phyloP scores from a whole-genome alignment of 2,329 filamentous ascomycete species.

The Aspergillus aculeatus region DNA sequence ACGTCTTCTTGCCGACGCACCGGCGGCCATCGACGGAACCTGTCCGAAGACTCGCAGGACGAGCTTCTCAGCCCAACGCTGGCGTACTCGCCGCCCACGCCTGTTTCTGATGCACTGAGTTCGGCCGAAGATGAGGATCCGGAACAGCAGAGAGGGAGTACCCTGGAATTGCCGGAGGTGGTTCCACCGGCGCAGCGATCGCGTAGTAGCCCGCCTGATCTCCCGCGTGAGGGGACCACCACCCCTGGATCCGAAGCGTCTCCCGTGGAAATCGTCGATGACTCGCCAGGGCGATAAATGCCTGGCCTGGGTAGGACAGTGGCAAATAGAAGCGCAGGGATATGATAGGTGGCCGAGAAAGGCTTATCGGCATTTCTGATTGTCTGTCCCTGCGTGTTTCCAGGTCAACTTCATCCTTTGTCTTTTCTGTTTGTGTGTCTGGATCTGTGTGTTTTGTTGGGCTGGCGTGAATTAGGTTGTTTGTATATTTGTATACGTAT shows the following conservation, averaged over 20 bases:
- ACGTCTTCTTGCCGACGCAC: conserved; percentile 31
- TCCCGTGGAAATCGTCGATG: not conserved
- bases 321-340: not conserved
- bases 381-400: not conserved
- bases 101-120: conserved; percentile 31
- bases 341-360: no score
- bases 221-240: conserved; percentile 15
- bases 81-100: conserved; percentile 42
- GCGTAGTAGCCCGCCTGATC: conserved; percentile 33
- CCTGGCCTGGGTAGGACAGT: not conserved
- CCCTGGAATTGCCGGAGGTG: conserved; percentile 23
- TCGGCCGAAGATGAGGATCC: conserved; percentile 18
- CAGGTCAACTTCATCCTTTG: not conserved
- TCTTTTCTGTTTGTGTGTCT: not conserved
- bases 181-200: conserved; percentile 27
- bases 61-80: conserved; percentile 31
- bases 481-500: not conserved
- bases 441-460: not conserved
- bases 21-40: conserved; percentile 28
- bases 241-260: not conserved
- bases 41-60: conserved; percentile 38
- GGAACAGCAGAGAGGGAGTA: conserved; percentile 19
- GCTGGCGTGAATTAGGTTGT: not conserved
- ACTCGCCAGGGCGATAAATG: not conserved
- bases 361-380: no score